These are phyloP conservation scores for Phytophthora tentaculata DNA, from an alignment of 352 stramenopile species.

Conservation along the genomic window DNA sequence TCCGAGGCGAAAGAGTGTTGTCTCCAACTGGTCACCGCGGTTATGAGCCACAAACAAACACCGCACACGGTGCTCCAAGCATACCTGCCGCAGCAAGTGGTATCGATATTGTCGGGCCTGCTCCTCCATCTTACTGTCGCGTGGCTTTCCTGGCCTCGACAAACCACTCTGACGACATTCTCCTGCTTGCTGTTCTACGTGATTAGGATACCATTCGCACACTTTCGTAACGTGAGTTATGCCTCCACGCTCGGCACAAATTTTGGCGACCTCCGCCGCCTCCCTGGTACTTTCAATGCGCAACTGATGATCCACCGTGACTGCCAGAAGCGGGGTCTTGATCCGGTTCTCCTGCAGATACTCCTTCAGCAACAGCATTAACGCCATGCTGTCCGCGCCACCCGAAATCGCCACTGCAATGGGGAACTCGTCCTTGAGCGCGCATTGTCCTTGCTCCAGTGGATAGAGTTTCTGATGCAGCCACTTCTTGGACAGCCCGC, in stretches of 20 bases:
- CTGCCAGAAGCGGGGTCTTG: constrained; percentile 68
- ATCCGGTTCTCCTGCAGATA: constrained; percentile 56
- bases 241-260: constrained; percentile 48
- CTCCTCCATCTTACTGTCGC: constrained; percentile 80
- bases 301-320: constrained; percentile 83
- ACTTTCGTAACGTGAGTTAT: constrained; percentile 61
- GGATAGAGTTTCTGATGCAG: constrained; percentile 50
- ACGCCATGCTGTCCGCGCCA: constrained; percentile 81
- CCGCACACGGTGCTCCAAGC: constrained; percentile 55
- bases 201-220: constrained; percentile 53
- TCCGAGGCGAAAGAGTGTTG: constrained; percentile 78
- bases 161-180: background rate
- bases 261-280: constrained; percentile 53
- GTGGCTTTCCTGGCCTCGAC: constrained; percentile 35
- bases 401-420: constrained; percentile 79
- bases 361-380: constrained; percentile 78
- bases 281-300: constrained; percentile 70
- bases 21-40: constrained; percentile 81
- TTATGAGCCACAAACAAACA: constrained; percentile 85
- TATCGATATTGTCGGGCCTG: constrained; percentile 75
- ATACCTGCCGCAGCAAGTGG: constrained; percentile 59
- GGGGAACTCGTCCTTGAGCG: constrained; percentile 45
- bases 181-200: constrained; percentile 10
- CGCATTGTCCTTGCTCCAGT: constrained; percentile 19
- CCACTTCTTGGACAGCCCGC: constrained; percentile 46